Evolutionary conservation across 2,329 filamentous ascomycete genomes (phyloP), one percentile per base, ranked within the genome.

Genomic region (Drechslerella coelobrocha): DNA sequence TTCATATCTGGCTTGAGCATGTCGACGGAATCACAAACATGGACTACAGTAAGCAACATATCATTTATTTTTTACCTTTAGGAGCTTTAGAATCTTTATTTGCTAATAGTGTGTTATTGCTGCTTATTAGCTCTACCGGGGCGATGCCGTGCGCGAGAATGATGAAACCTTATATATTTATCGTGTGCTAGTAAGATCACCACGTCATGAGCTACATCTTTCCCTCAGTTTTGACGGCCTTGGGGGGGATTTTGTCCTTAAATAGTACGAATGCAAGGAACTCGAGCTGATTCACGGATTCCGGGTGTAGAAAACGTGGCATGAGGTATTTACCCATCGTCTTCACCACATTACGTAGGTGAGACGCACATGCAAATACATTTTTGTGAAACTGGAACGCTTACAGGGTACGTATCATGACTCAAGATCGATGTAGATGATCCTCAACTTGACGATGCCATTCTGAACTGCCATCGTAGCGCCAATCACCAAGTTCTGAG

Each of bases 301-400:
- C 73, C 12, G 74, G 24, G 66, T 72, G 29, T 72, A 77, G 65
- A 78, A 78, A 31, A 81, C 80, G 19, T 75, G 77, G 54, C 72
- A 76, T 52, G 73, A 77, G 23, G 73, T 77, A 66, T 61, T 73
- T 52, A 56, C 53, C 54, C 62, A 51, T 61, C 50, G 54, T 61
- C 56, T 39, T 55, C 59, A 63, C 54, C 45, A 60, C 59, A 59
- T 55, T 41, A 54, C 37, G 48, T 68, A 68, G 56, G 57, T 73
- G 63, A 68, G 56, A 43, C 66, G 39, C 65, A 55, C 57, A 60
- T 45, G 54, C 39, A 37, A 50, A 26, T 12, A 6, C 24, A 8
- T 61, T 10, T 39, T 27, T 21, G 39, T 54, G 52, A 59, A 48
- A 23, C n/a, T 52, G 27, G 65, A 54, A 61, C 51, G 65, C 65